These are phyloP conservation scores for Prunus padus DNA, from an alignment of 306 rosid genomes.

Conservation along the genomic window DNA sequence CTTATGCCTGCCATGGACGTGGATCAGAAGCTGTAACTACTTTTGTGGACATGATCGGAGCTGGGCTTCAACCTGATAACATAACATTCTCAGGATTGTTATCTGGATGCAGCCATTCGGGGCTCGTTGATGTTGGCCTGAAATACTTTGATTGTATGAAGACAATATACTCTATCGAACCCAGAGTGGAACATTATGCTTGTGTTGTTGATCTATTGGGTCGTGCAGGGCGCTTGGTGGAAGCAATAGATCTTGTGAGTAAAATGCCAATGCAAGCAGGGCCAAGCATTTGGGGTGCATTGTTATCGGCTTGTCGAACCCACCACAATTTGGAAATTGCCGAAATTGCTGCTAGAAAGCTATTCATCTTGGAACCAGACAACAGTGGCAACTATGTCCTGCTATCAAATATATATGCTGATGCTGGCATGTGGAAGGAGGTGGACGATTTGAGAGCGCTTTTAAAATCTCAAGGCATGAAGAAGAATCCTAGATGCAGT, in stretches of 20 bases:
- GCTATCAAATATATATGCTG: slow-evolving; percentile 34
- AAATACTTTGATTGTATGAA: slow-evolving; percentile 18
- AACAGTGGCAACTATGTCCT: slow-evolving; percentile 31
- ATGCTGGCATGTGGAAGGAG: slow-evolving; percentile 31
- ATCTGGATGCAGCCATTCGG: slow-evolving; percentile 36
- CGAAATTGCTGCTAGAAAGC: slow-evolving; percentile 21
- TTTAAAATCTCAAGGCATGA: slow-evolving; percentile 21
- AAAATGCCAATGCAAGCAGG: slow-evolving; percentile 21
- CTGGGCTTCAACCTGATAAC: slow-evolving; percentile 20
- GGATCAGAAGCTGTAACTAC: slow-evolving; percentile 26
- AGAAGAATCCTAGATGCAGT: slow-evolving; percentile 34
- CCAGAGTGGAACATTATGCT: slow-evolving; percentile 27
- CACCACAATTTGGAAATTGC: slow-evolving; percentile 25
- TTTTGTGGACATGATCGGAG: slow-evolving; percentile 27
- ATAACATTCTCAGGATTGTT: slow-evolving; percentile 27
- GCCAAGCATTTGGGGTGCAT: slow-evolving; percentile 34
- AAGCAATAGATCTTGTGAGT: slow-evolving; percentile 18
- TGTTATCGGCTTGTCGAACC: slow-evolving; percentile 29
- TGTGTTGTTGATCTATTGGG: slow-evolving; percentile 34
- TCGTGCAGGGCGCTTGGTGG: slow-evolving; percentile 25
- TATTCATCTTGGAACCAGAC: slow-evolving; percentile 25
- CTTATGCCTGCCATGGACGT: slow-evolving; percentile 27
- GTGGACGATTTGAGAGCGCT: slow-evolving; percentile 21
- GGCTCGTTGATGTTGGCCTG: slow-evolving; percentile 25
- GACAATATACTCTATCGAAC: slow-evolving; percentile 14